Evolutionary conservation across 768 basidiomycete species (phyloP).

Genomic region (Tricholoma furcatifolium): DNA sequence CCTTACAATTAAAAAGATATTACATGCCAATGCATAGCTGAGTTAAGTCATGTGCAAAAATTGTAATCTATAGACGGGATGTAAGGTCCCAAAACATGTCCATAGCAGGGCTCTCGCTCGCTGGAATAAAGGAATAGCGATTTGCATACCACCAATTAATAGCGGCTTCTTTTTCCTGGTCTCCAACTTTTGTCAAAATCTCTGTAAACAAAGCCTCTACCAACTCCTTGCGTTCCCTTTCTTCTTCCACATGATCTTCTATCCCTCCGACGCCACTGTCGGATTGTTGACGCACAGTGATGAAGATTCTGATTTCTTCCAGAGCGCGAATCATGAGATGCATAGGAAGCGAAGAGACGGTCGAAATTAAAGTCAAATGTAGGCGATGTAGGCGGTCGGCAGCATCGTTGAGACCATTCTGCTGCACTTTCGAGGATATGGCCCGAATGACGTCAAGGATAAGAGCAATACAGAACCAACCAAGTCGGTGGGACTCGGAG

Average conservation of each 20-base stretch:
- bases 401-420: conserved; percentile 13
- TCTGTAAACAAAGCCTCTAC: conserved; percentile 60
- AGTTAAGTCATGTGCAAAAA: no score
- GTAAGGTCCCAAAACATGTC: not conserved
- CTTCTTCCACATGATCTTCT: conserved; percentile 13
- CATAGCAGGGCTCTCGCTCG: not conserved
- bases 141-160: conserved; percentile 75
- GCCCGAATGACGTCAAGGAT: conserved; percentile 48
- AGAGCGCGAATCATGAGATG: conserved; percentile 55
- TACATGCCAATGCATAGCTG: no score
- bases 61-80: conserved; percentile 11
- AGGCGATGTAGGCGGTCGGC: conserved; percentile 49
- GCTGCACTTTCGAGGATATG: conserved; percentile 22
- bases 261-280: conserved; percentile 17
- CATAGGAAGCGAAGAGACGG: conserved; percentile 60
- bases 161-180: conserved; percentile 64
- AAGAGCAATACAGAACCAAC: conserved; percentile 65
- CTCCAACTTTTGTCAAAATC: conserved; percentile 62
- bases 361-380: conserved; percentile 63
- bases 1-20: no score
- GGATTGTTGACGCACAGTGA: conserved; percentile 25
- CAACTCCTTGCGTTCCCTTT: conserved; percentile 39
- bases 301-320: conserved; percentile 40
- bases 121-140: conserved; percentile 13
- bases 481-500: conserved; percentile 41